Evolutionary conservation across 164 flowering plant genomes (phyloP), one percentile per base, ranked within the genome.

Genomic region (Vitis cinerea): DNA sequence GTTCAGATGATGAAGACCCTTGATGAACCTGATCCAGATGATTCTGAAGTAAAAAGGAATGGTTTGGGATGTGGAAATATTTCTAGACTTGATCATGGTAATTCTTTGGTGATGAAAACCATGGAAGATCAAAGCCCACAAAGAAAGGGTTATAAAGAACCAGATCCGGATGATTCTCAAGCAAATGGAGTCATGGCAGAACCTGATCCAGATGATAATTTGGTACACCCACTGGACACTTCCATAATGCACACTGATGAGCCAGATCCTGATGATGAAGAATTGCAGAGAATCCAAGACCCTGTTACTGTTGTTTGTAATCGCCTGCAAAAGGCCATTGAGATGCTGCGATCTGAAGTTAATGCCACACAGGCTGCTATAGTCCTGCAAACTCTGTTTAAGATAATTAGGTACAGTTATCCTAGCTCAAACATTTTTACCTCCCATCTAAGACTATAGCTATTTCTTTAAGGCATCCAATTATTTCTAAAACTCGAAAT

Each of bases 181-280:
- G 55, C 44, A 27, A 61, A 66, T 54, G 59, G 31, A 60, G 11
- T 54, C 7, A 5, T 63, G 65, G 62, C 62, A 66, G 78, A 83
- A 57, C 77, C 83, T 29, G 82, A 80, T 74, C 82, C 88, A 68
- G 83, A 80, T 77, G 83, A 81, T 64, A 55, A 31, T 61, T 8
- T 66, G n/a, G 74, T 47, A 12, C 54, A 30, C 4, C 52, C 61
- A 50, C 13, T 13, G 49, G 77, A 11, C 50, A 48, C 53, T 48
- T 65, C 79, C 30, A 59, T 47, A 31, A 52, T 29, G 74, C 67
- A 68, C 16, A 72, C 62, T 51, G 78, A 74, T 73, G 90, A 87
- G 59, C 93, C 85, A 16, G 90, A 89, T 82, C 90, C 90, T 8
- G 88, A 86, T 82, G 91, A 85, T 69, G 63, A 80, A 61, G 98